phyloP scores from a whole-genome alignment of 129 eudicot genomes.

The sunflower (Helianthus annuus) region DNA sequence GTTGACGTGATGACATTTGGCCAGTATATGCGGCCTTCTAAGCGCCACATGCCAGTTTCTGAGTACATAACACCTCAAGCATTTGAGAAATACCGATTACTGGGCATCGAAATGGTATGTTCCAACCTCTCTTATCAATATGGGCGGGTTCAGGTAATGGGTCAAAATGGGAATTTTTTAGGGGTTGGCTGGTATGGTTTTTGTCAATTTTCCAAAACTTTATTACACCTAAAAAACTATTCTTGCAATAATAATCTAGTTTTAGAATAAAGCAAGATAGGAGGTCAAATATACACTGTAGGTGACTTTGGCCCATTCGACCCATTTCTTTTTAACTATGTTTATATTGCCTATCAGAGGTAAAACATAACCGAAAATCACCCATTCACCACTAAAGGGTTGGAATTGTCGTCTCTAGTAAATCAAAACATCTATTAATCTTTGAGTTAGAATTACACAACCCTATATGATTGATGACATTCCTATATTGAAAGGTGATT shows the following conservation, averaged over 20 bases:
- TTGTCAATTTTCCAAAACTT: not conserved
- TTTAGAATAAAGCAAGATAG: not conserved
- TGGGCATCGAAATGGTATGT: slow-evolving; percentile 91
- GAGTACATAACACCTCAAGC: slow-evolving; percentile 95
- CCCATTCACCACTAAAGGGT: not conserved
- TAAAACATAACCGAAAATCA: not conserved
- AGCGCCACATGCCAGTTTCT: slow-evolving; percentile 96
- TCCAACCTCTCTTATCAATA: slow-evolving; percentile 1
- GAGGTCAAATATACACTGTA: not conserved
- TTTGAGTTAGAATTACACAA: not conserved
- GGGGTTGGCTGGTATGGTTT: not conserved
- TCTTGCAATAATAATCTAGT: not conserved
- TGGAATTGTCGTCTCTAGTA: not conserved
- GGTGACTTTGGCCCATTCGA: not conserved
- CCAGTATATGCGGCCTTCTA: slow-evolving; percentile 97
- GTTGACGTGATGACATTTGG: slow-evolving; percentile 97
- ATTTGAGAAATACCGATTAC: slow-evolving; percentile 79
- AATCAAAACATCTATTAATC: not conserved
- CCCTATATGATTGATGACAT: not conserved
- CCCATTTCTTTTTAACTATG: not conserved
- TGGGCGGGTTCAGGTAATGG: not conserved
- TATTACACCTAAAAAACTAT: not conserved
- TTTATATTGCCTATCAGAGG: not conserved
- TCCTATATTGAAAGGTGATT: not conserved
- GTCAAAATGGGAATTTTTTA: not conserved